These are phyloP conservation scores for Trichocladium uniseriatum DNA, from an alignment of 495 filamentous ascomycete genomes.

Conservation along the genomic window DNA sequence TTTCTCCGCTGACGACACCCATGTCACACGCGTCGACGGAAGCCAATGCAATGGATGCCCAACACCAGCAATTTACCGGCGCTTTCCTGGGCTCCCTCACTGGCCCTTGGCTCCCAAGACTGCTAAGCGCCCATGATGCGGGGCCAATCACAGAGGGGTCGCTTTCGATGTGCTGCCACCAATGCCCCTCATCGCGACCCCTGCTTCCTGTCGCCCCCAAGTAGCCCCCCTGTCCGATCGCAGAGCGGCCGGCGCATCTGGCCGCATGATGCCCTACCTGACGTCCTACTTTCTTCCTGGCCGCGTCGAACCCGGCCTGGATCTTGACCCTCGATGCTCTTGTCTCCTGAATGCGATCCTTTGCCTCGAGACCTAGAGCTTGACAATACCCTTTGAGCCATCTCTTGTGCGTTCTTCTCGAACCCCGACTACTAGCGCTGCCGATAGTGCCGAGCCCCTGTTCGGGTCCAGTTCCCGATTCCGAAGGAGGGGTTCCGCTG, in stretches of 20 bases:
- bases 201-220: not conserved
- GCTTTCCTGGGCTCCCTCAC: conserved; percentile 23
- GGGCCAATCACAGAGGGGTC: conserved; percentile 25
- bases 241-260: conserved; percentile 25
- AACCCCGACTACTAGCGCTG: not conserved
- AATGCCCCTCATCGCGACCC: conserved; percentile 6
- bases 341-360: conserved; percentile 1
- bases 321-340: conserved; percentile 1
- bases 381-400: not conserved
- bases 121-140: conserved; percentile 23
- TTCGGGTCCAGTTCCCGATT: not conserved
- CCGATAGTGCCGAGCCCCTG: not conserved
- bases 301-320: not conserved
- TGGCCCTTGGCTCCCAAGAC: conserved; percentile 17
- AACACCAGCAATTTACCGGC: conserved; percentile 10
- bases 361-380: not conserved
- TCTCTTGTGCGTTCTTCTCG: not conserved
- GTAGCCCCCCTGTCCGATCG: conserved; percentile 6
- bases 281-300: conserved; percentile 1
- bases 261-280: conserved; percentile 32
- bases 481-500: not conserved
- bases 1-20: not conserved
- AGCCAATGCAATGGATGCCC: not conserved
- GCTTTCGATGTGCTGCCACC: conserved; percentile 15
- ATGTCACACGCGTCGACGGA: not conserved